Base-by-base conservation (phyloP, 2,329 filamentous ascomycete species). In the Pseudocercospora crystallina region DNA sequence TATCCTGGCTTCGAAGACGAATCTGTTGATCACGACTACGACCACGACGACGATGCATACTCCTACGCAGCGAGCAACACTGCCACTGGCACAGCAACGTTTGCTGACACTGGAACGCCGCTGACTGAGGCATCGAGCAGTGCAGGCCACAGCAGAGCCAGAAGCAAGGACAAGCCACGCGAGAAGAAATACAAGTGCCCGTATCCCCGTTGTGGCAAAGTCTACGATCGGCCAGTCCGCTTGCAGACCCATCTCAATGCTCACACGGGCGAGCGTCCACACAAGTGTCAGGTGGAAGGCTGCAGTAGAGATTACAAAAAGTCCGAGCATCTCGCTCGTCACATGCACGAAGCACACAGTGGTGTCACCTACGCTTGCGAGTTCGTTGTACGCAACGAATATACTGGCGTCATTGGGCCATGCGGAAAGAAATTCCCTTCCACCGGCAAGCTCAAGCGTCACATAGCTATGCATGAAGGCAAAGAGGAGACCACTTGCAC, bases 271-370 rank as follows among this genome's bases (percentile, higher is more conserved):
- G 88, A 92, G 61, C 83, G 91, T 1, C 84, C 90, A 0, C 95
- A 87, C 69, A 77, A 78, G 34, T 97, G 92, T 65, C 74, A 78
- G 2, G 80, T 86, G 55, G 73, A 78, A 5, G 84, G 73, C 36
- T 97, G 92, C 66, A 81, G 83, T 62, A 96, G 96, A 74, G 81
- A 85, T 36, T 97, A 95, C 67, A 81, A 90, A 11, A 88, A 94
- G 55, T 83, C 89, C 59, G 92, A 92, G 61, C 90, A 96, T 71
- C 77, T 96, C 13, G 85, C 86, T 53, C 86, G 90, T 58, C 92
- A 97, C 68, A 73, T 95, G 65, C 90, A 91, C 66, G 87, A 87
- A 48, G 85, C 86, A 9, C 92, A 96, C 68, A 86, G 81, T 14
- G 80, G 89, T 58, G 80, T 86, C 51, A 80, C 83, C 40, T 86